phyloP scores from a whole-genome alignment of 306 rosid genomes.

The Citrullus amarus region DNA sequence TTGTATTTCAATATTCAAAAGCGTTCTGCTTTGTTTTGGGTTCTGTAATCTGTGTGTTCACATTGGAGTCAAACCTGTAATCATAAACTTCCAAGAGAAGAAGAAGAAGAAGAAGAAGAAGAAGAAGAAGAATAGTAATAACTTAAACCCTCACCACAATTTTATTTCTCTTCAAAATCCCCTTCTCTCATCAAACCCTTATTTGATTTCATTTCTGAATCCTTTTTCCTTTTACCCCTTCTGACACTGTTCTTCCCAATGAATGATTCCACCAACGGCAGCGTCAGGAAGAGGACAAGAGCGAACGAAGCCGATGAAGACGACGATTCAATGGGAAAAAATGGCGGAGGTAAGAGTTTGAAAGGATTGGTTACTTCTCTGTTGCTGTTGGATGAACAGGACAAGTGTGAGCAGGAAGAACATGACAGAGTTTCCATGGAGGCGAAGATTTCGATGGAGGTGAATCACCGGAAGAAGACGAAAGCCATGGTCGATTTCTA shows the following conservation, averaged over 20 bases:
- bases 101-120: neutral
- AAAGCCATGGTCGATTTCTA: conserved; percentile 41
- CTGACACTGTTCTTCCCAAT: conserved; percentile 14
- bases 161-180: neutral
- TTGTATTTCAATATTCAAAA: neutral
- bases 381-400: conserved; percentile 44
- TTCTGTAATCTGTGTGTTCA: conserved; percentile 20
- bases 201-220: neutral
- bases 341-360: conserved; percentile 27
- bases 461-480: conserved; percentile 34
- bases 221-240: neutral
- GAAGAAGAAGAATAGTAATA: neutral
- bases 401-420: conserved; percentile 32
- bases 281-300: conserved; percentile 19
- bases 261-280: conserved; percentile 20
- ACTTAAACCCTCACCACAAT: neutral
- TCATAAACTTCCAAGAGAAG: neutral
- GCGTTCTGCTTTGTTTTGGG: neutral
- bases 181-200: conserved; percentile 3
- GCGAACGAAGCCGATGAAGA: conserved; percentile 9
- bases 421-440: conserved; percentile 30
- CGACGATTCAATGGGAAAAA: conserved; percentile 8
- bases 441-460: conserved; percentile 30
- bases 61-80: conserved; percentile 20
- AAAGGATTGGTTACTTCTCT: conserved; percentile 50